Conservation (phyloP, 1,284 basidiomycete genomes). For the Rhodotorula sp. region DNA sequence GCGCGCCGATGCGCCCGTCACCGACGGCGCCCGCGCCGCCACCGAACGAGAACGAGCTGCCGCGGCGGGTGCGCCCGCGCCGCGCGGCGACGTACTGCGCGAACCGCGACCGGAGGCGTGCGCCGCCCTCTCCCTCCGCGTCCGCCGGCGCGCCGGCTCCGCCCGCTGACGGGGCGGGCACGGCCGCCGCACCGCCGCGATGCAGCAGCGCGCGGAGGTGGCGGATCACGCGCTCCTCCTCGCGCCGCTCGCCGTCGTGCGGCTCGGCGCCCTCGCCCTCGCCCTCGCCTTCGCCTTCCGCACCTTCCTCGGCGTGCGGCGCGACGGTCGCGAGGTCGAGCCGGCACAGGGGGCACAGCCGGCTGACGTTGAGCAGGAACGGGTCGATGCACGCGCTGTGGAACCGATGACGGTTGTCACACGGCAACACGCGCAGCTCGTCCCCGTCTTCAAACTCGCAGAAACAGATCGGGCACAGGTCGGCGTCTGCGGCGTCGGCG, state of each 20-base stretch:
- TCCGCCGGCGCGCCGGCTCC: background rate
- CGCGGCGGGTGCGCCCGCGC: background rate
- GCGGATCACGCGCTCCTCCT: conserved; percentile 32
- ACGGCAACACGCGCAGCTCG: conserved; percentile 82
- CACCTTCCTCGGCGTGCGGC: background rate
- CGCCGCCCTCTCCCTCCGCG: background rate
- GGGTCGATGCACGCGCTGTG: conserved; percentile 71
- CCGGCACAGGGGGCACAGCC: conserved; percentile 77
- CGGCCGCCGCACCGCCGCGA: background rate
- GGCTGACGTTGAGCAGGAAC: conserved; percentile 61
- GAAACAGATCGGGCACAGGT: conserved; percentile 91
- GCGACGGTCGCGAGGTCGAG: conserved; percentile 40
- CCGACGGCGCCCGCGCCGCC: background rate
- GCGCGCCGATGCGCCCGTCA: conserved; percentile 2
- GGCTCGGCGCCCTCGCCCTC: background rate
- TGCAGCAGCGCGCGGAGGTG: conserved; percentile 28
- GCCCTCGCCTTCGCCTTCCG: background rate
- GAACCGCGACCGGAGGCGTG: conserved; percentile 14
- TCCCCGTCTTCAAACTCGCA: conserved; percentile 90
- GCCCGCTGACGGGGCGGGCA: background rate
- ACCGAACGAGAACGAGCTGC: background rate
- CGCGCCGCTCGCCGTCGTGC: conserved; percentile 6
- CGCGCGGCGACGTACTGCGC: conserved; percentile 19
- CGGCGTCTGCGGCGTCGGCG: conserved; percentile 51
- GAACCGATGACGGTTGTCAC: conserved; percentile 83